Evolutionary conservation across 345 rosid species (phyloP).

Genomic region (Populus deltoides): DNA sequence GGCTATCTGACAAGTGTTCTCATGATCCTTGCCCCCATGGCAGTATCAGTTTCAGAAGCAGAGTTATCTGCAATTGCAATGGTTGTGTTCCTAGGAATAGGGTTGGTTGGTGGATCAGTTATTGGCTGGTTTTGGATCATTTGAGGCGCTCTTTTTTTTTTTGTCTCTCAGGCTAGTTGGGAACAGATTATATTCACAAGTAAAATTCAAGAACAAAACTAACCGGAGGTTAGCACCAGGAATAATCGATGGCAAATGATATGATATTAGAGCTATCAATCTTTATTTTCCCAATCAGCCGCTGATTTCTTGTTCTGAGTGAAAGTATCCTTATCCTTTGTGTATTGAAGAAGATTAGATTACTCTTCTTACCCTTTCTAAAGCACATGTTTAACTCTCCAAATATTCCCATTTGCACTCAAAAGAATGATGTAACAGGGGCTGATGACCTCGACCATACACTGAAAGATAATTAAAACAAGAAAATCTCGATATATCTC

Average conservation of each 20-base stretch:
- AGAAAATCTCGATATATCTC: background rate
- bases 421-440: background rate
- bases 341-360: background rate
- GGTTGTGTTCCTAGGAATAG: slow-evolving; percentile 69
- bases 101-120: slow-evolving; percentile 72
- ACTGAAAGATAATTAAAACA: background rate
- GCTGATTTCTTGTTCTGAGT: background rate
- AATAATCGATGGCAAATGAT: background rate
- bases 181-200: background rate
- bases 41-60: slow-evolving; percentile 63
- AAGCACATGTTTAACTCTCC: background rate
- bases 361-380: background rate
- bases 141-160: slow-evolving; percentile 17
- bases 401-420: background rate
- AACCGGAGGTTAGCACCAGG: background rate
- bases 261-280: background rate
- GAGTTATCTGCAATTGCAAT: slow-evolving; percentile 76
- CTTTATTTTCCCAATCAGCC: too few relatives aligned
- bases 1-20: slow-evolving; percentile 85
- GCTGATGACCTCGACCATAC: background rate
- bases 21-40: slow-evolving; percentile 78
- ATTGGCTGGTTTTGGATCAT: slow-evolving; percentile 88
- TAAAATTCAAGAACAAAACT: background rate
- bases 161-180: background rate
- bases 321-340: background rate